Conservation (phyloP, 176 grass and related monocot genomes). For the Oryza glaberrima region DNA sequence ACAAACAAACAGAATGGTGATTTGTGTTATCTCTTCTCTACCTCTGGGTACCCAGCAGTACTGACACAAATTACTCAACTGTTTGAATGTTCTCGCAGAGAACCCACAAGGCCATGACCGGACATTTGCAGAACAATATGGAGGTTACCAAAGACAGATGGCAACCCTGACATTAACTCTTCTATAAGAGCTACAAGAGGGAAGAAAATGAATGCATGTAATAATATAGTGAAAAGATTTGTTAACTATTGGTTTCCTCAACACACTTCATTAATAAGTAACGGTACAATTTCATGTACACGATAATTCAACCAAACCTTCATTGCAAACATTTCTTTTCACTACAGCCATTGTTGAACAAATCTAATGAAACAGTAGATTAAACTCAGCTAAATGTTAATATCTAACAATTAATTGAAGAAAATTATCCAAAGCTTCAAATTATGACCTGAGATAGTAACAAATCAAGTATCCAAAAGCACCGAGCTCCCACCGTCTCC, state of each 20-base stretch:
- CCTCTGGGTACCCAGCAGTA: not conserved
- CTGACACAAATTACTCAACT: constrained; percentile 5
- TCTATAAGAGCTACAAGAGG: not conserved
- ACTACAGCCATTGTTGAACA: constrained; percentile 1
- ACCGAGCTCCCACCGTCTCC: not conserved
- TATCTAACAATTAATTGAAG: not conserved
- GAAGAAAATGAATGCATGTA: constrained; percentile 22
- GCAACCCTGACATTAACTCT: not conserved
- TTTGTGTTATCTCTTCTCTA: not conserved
- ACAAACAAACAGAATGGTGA: not conserved
- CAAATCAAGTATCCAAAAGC: not conserved
- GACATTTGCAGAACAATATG: constrained; percentile 21
- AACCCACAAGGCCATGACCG: not conserved
- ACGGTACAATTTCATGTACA: not conserved
- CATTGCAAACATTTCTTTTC: not conserved
- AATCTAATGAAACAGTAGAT: not conserved
- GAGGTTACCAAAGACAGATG: not conserved
- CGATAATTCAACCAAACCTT: not conserved
- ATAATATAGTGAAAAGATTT: not conserved
- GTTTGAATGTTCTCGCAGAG: not conserved
- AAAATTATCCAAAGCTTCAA: constrained; percentile 5
- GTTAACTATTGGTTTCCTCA: constrained; percentile 1
- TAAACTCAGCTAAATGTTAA: not conserved
- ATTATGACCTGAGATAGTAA: not conserved
- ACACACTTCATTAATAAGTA: not conserved